Conservation (phyloP, 202 grass and related monocot genomes). For the Cymbopogon flexuosus region DNA sequence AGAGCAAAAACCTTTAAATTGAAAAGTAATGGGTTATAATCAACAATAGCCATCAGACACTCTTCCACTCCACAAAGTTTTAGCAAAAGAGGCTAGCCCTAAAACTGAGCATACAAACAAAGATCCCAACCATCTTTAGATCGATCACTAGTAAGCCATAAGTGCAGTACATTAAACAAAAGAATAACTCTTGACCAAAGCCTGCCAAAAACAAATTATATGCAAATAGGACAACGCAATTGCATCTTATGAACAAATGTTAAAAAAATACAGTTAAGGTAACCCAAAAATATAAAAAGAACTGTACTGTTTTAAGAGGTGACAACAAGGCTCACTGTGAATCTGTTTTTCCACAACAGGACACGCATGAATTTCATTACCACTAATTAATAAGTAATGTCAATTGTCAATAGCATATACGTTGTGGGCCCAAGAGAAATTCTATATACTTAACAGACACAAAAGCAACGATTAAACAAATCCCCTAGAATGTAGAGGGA, state of each 20-base stretch:
- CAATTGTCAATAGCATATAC: background rate
- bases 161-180: background rate
- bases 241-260: background rate
- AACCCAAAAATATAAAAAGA: background rate
- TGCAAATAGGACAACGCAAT: background rate
- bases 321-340: background rate
- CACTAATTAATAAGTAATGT: background rate
- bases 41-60: background rate
- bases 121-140: background rate
- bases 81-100: background rate
- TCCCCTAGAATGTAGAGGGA: background rate
- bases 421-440: background rate
- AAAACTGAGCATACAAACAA: background rate
- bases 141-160: background rate
- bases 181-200: background rate
- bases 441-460: background rate
- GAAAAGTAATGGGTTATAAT: background rate
- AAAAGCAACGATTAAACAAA: background rate
- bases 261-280: background rate
- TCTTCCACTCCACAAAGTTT: background rate
- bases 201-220: background rate
- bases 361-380: background rate
- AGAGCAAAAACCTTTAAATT: background rate
- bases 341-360: background rate
- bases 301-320: background rate